Base-by-base conservation (phyloP, 108 stramenopile species). In the Parietichytrium sp. region DNA sequence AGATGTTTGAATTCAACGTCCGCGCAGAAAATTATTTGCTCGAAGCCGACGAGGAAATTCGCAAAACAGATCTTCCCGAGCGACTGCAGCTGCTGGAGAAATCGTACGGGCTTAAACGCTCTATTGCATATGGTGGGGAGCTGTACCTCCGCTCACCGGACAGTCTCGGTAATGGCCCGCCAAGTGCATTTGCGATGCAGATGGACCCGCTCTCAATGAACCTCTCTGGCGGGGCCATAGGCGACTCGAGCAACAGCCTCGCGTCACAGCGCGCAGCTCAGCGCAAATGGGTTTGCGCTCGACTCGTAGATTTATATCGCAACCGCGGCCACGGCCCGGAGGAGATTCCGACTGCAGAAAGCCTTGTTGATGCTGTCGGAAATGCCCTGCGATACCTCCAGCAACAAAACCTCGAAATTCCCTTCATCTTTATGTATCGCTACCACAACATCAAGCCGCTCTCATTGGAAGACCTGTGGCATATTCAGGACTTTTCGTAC, bases 21-120 rank as follows among this genome's bases (percentile, higher is more conserved):
- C 61, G 61, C 20, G 61, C 61, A 16, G 61, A 72, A 25, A 72
- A 72, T 42, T 72, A 72, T 42, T 45, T 72, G 61, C 61, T 72
- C 61, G 61, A 72, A 25, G 61, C 36, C 15, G 61, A 72, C 42
- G 61, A 72, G 38, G 13, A 45, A 23, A 72, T 72, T n/a, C 61
- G 61, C 61, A 72, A 72, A 25, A 72, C 61, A 6, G 61, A 72
- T 25, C 61, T 72, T 0, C 61, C 61, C 3, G 61, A 72, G 61
- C 61, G 61, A n/a, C 10, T 72, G 10, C 61, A 72, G 61, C 61
- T 72, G 61, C 61, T 72, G 38, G 61, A 72, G 42, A 16, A 25
- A 33, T 45, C 61, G 8, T 10, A 6, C 6, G 25, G 45, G 1
- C 38, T 72, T 13, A 72, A 72, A 25, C 61, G 61, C 10, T 72